phyloP scores from a whole-genome alignment of 2,329 filamentous ascomycete species.

The Zopfia rhizophila region DNA sequence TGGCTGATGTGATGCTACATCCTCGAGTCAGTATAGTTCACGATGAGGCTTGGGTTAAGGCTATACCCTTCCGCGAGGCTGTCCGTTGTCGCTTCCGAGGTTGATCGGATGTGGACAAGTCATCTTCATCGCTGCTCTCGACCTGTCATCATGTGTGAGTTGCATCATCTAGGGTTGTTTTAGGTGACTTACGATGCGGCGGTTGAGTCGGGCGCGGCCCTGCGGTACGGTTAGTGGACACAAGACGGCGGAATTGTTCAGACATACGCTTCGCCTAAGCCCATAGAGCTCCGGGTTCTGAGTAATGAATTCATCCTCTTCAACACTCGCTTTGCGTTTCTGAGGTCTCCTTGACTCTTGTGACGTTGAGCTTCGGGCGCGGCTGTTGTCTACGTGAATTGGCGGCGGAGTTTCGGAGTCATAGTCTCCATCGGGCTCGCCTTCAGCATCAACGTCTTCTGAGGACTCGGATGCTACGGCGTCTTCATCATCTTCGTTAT shows the following conservation, averaged over 20 bases:
- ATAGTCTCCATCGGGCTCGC: slow-evolving; percentile 73
- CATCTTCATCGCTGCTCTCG: slow-evolving; percentile 73
- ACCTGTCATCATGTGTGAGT: slow-evolving; percentile 54
- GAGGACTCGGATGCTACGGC: slow-evolving; percentile 59
- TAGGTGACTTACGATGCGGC: slow-evolving; percentile 66
- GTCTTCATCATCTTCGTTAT: slow-evolving; percentile 57
- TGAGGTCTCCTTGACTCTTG: slow-evolving; percentile 71
- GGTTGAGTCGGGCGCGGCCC: slow-evolving; percentile 70
- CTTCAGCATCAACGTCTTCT: slow-evolving; percentile 61
- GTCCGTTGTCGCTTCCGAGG: slow-evolving; percentile 73
- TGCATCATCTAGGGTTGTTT: slow-evolving; percentile 14
- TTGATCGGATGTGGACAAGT: slow-evolving; percentile 72
- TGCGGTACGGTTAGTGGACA: slow-evolving; percentile 50
- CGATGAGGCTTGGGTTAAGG: slow-evolving; percentile 14
- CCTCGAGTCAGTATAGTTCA: slow-evolving; percentile 56
- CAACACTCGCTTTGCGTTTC: slow-evolving; percentile 74
- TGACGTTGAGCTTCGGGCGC: slow-evolving; percentile 73
- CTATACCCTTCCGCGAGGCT: slow-evolving; percentile 71
- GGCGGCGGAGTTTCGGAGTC: slow-evolving; percentile 70
- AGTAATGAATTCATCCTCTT: slow-evolving; percentile 86
- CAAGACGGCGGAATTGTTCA: slow-evolving; percentile 16
- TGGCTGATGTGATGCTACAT: slow-evolving; percentile 63
- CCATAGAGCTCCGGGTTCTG: slow-evolving; percentile 96
- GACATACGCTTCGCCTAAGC: slow-evolving; percentile 85
- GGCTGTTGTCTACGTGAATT: slow-evolving; percentile 56